These are phyloP conservation scores for Coprinellus aureogranulatus DNA, from an alignment of 768 basidiomycete genomes.

Conservation along the genomic window DNA sequence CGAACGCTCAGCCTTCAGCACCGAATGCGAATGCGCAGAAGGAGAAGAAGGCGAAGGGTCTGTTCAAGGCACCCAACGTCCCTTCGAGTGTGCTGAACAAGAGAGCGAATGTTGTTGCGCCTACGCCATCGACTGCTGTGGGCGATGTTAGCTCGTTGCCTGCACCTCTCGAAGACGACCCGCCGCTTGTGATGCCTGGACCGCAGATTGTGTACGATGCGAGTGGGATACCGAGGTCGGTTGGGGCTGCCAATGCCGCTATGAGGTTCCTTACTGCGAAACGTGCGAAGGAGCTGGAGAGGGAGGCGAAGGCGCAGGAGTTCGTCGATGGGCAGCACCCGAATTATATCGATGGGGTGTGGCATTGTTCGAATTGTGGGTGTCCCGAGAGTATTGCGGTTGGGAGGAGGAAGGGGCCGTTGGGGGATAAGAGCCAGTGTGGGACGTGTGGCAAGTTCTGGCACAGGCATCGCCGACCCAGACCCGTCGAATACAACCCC, in stretches of 20 bases:
- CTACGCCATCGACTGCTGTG: constrained; percentile 66
- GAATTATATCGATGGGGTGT: constrained; percentile 79
- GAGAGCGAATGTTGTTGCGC: constrained; percentile 57
- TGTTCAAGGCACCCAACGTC: constrained; percentile 71
- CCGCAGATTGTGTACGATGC: constrained; percentile 36
- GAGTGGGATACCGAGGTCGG: neutral
- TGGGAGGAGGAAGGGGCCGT: constrained; percentile 83
- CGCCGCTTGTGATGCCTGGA: constrained; percentile 35
- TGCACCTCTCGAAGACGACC: constrained; percentile 61
- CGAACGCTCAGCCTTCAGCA: no score
- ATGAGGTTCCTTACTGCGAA: constrained; percentile 54
- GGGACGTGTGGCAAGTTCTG: constrained; percentile 92
- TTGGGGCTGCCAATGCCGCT: constrained; percentile 24
- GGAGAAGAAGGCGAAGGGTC: constrained; percentile 66
- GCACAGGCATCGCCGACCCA: constrained; percentile 80
- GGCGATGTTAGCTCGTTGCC: constrained; percentile 53
- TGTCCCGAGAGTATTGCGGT: constrained; percentile 84
- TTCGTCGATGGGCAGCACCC: constrained; percentile 80
- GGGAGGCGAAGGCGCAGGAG: constrained; percentile 81
- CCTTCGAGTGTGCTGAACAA: constrained; percentile 54
- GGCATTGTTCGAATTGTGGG: constrained; percentile 96
- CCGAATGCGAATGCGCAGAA: constrained; percentile 32
- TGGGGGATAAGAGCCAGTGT: constrained; percentile 89
- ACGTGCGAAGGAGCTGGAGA: constrained; percentile 69
- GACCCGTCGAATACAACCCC: constrained; percentile 77